phyloP scores from a whole-genome alignment of 2,329 filamentous ascomycete species.

The Corinectria fuckeliana region DNA sequence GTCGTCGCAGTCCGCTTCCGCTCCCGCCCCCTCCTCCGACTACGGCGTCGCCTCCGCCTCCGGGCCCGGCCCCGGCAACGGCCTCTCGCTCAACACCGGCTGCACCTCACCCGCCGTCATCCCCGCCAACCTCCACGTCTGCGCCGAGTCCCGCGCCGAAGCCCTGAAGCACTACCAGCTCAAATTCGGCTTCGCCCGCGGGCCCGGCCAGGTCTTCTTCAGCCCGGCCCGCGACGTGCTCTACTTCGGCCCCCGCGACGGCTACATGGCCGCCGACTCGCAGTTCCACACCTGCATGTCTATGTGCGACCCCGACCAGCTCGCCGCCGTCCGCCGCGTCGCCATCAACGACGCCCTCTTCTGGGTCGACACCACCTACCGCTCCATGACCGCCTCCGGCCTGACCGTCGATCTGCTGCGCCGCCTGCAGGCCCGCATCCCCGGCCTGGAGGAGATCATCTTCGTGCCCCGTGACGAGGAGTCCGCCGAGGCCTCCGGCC shows the following conservation, averaged over 20 bases:
- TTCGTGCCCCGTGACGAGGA: constrained; percentile 52
- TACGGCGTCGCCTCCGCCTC: no score
- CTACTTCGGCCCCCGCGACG: constrained; percentile 54
- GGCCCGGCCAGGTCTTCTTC: constrained; percentile 51
- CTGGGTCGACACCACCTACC: constrained; percentile 45
- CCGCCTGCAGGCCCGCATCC: constrained; percentile 48
- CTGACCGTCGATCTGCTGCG: constrained; percentile 49
- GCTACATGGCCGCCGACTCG: constrained; percentile 53
- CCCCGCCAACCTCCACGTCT: constrained; percentile 54
- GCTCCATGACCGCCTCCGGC: constrained; percentile 48
- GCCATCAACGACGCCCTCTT: constrained; percentile 56
- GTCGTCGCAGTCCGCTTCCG: not conserved
- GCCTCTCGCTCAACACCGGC: constrained; percentile 36
- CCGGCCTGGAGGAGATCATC: constrained; percentile 49
- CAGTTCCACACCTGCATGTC: constrained; percentile 54
- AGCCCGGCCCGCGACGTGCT: constrained; percentile 51
- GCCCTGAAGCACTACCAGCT: constrained; percentile 49
- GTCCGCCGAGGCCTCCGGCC: constrained; percentile 39
- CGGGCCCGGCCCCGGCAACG: no score
- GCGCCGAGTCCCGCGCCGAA: constrained; percentile 54
- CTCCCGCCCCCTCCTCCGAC: no score
- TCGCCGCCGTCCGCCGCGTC: constrained; percentile 49
- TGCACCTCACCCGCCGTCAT: constrained; percentile 51
- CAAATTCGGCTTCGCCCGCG: constrained; percentile 51
- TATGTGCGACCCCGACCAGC: constrained; percentile 49